Evolutionary conservation across 345 rosid species (phyloP).

Genomic region (Crucihimalaya himalaica): DNA sequence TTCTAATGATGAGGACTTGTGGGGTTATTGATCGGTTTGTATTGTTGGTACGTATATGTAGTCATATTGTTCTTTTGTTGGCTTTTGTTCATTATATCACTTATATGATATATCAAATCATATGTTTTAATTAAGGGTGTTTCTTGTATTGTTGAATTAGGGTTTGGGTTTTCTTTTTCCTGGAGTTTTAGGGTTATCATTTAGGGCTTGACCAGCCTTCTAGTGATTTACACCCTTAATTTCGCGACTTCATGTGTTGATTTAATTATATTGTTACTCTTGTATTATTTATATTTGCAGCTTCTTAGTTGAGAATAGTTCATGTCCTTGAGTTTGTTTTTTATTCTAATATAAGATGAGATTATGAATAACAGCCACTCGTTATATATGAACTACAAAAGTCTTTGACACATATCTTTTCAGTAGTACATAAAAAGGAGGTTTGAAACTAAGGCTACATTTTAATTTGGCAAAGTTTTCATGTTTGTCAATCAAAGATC

Average conservation of each 20-base stretch:
- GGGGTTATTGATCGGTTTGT: slow-evolving; percentile 53
- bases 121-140: background rate
- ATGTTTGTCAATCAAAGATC: background rate
- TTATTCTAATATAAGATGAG: background rate
- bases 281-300: background rate
- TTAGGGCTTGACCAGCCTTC: slow-evolving; percentile 9
- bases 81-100: background rate
- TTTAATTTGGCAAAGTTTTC: background rate
- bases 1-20: slow-evolving; percentile 64
- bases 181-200: background rate
- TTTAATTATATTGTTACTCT: background rate
- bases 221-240: background rate
- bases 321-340: background rate
- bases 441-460: background rate
- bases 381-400: background rate
- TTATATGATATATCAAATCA: background rate
- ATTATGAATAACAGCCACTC: background rate
- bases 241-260: background rate
- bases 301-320: background rate
- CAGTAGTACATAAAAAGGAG: background rate
- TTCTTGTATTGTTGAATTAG: slow-evolving; percentile 18
- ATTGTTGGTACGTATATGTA: slow-evolving; percentile 3
- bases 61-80: background rate
- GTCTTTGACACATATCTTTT: background rate
- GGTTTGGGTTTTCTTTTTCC: background rate